phyloP scores from a whole-genome alignment of 306 rosid species.

The Cicer chorassanicum region DNA sequence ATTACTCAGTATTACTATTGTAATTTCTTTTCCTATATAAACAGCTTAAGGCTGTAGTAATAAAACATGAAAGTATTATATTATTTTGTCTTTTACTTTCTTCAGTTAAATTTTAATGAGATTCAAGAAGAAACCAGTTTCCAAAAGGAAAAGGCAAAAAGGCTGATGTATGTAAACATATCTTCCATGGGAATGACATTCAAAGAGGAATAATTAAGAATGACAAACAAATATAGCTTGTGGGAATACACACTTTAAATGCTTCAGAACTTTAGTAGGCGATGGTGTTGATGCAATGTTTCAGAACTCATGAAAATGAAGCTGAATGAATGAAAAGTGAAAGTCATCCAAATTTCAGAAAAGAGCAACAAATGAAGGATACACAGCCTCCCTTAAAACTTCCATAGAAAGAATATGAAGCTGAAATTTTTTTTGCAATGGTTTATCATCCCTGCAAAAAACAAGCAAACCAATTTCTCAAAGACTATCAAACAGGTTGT shows the following conservation, averaged over 20 bases:
- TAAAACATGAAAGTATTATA: too few species aligned
- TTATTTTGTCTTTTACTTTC: too few species aligned
- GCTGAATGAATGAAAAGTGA: conserved; percentile 19
- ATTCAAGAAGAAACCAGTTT: conserved; percentile 34
- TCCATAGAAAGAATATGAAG: conserved; percentile 86
- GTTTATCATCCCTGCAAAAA: conserved; percentile 72
- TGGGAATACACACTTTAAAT: conserved; percentile 29
- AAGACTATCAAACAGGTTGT: conserved; percentile 32
- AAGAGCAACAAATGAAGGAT: conserved; percentile 65
- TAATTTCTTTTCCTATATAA: too few species aligned
- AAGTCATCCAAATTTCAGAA: conserved; percentile 41
- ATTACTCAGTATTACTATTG: too few species aligned
- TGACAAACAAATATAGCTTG: conserved; percentile 19
- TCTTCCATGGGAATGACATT: conserved; percentile 17
- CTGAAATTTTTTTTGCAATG: conserved; percentile 61
- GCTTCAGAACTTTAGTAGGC: conserved; percentile 35
- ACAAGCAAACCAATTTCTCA: conserved; percentile 44
- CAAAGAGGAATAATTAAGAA: conserved; percentile 19
- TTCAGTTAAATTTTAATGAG: conserved; percentile 39
- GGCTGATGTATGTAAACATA: background rate
- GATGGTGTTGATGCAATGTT: conserved; percentile 23
- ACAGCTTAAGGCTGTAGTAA: too few species aligned
- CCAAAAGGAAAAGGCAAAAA: conserved; percentile 15
- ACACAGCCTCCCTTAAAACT: conserved; percentile 96
- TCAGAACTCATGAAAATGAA: conserved; percentile 17